Percentiles rank a stretch among this genome's conserved stretches.
These are phyloP conservation scores for Graphium sp. DNA, from an alignment of 2,329 filamentous ascomycete species.

Conservation along the genomic window DNA sequence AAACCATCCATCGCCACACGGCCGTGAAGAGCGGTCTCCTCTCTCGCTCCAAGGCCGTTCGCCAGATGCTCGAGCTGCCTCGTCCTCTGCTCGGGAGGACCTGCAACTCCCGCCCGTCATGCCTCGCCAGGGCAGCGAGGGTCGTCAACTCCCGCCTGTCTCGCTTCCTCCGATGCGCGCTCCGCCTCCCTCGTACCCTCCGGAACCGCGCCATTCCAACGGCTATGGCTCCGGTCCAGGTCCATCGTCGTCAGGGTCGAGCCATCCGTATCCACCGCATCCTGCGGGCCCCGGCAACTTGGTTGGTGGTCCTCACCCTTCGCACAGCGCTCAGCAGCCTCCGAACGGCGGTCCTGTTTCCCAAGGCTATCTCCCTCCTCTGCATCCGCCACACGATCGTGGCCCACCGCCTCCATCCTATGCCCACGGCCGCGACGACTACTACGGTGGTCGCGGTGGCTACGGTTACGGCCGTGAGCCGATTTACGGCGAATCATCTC, in stretches of 20 bases:
- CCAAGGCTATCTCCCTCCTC: conserved; percentile 20
- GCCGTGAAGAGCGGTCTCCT: no score
- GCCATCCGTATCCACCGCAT: conserved; percentile 1
- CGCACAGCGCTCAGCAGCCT: conserved; percentile 1
- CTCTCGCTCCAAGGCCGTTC: no score
- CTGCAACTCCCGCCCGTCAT: no score
- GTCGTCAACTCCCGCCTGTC: conserved; percentile 1
- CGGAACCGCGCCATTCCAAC: conserved; percentile 2
- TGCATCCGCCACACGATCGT: conserved; percentile 5
- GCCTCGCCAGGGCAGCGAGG: conserved; percentile 1
- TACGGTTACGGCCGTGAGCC: conserved; percentile 17
- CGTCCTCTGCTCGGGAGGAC: conserved; percentile 1
- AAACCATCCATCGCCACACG: no score
- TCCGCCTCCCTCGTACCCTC: background rate
- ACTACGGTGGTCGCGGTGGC: conserved; percentile 16
- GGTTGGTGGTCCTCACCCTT: background rate
- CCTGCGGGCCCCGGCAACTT: background rate
- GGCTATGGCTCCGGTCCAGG: conserved; percentile 1
- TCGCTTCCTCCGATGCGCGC: conserved; percentile 3
- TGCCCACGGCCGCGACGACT: conserved; percentile 18
- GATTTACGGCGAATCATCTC: conserved; percentile 6
- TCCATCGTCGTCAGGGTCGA: no score
- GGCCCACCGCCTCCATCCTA: conserved; percentile 13
- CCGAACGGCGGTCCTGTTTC: conserved; percentile 10
- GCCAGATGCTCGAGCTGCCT: no score